A percentile compares a stretch with the other conserved stretches of the same genome.
Conservation (phyloP, 176 grass and related monocot genomes). For the Oropetium thomaeum region DNA sequence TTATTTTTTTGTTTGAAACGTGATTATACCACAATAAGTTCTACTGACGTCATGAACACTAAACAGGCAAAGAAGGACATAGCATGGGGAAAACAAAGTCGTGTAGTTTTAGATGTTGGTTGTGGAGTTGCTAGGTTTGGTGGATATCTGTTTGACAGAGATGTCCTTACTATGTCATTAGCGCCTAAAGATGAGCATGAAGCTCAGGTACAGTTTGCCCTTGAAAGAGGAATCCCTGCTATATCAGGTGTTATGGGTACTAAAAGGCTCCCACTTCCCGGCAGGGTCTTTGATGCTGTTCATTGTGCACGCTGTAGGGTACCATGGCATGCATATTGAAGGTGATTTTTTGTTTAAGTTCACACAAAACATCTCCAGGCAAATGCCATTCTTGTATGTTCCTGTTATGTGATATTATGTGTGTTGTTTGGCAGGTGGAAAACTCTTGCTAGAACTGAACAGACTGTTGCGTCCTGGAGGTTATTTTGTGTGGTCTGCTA, state of each 20-base stretch:
- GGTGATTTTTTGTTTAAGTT: constrained; percentile 32
- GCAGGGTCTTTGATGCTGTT: constrained; percentile 77
- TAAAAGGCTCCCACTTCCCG: constrained; percentile 78
- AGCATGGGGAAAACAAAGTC: constrained; percentile 63
- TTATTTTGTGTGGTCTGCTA: constrained; percentile 91
- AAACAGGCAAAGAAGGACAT: constrained; percentile 64
- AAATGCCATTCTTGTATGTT: background rate
- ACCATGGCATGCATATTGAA: constrained; percentile 96
- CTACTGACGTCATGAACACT: background rate
- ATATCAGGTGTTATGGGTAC: constrained; percentile 95
- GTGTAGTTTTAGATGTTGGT: constrained; percentile 76
- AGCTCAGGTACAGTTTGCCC: constrained; percentile 87
- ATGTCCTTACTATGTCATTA: constrained; percentile 81
- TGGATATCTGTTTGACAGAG: constrained; percentile 72
- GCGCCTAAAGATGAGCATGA: constrained; percentile 95
- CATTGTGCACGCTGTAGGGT: constrained; percentile 89
- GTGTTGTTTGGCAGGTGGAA: constrained; percentile 58
- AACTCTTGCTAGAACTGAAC: constrained; percentile 74
- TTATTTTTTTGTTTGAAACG: background rate
- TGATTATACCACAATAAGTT: background rate
- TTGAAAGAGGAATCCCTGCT: constrained; percentile 93
- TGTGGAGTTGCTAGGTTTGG: constrained; percentile 92
- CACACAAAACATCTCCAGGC: background rate
- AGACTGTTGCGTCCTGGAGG: constrained; percentile 73
- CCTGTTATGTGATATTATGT: constrained; percentile 10